phyloP scores from a whole-genome alignment of 2,329 filamentous ascomycete genomes.

The Bipolaris cookei region DNA sequence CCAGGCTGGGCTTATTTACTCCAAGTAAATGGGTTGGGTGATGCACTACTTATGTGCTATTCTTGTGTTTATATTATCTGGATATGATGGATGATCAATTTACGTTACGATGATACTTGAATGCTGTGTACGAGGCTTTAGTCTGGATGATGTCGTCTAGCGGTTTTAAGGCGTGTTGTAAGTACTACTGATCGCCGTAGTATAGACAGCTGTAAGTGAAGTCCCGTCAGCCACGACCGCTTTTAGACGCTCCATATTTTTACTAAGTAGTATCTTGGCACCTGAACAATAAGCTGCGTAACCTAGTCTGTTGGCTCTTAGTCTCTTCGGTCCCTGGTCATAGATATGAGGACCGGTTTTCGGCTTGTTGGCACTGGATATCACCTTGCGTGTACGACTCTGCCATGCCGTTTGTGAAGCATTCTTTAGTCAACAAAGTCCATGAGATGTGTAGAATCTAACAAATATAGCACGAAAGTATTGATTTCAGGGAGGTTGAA shows the following conservation, averaged over 20 bases:
- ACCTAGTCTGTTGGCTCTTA: neutral
- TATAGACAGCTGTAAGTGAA: neutral
- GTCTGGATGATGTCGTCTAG: neutral
- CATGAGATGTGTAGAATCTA: too few relatives aligned
- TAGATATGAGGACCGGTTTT: too few relatives aligned
- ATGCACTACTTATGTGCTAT: neutral
- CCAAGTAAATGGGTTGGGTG: slow-evolving; percentile 6
- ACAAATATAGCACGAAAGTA: neutral
- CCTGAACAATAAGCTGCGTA: neutral
- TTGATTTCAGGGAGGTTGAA: neutral
- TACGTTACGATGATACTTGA: neutral
- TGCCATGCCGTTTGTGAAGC: too few relatives aligned
- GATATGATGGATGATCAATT: neutral
- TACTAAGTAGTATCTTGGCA: too few relatives aligned
- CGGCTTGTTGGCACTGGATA: too few relatives aligned
- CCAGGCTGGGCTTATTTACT: slow-evolving; percentile 53
- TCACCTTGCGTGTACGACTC: too few relatives aligned
- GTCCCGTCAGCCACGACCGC: neutral
- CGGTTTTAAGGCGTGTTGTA: neutral
- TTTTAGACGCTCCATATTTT: too few relatives aligned
- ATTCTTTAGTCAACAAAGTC: too few relatives aligned
- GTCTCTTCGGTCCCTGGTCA: neutral
- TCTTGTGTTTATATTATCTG: neutral
- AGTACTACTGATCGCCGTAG: neutral
- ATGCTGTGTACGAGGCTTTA: neutral